Evolutionary conservation across 495 filamentous ascomycete genomes (phyloP), one percentile per base, ranked within the genome.

Genomic region (Talaromyces liani): DNA sequence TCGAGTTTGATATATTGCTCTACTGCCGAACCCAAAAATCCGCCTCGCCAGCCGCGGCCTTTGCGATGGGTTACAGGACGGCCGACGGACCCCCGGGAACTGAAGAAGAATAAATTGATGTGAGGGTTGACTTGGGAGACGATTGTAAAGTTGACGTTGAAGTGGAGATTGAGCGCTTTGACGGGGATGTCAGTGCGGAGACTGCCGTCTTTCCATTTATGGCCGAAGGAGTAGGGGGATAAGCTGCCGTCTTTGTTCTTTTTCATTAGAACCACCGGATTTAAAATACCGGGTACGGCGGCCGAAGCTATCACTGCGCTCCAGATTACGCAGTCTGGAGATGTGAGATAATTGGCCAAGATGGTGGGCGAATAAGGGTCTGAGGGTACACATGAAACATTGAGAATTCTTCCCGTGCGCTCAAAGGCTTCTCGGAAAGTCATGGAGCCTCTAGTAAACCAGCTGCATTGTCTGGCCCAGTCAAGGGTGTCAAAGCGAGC

Each of bases 31-130:
- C 93, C 93, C 1, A 98, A 80, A 76, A 93, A 98, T 3, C 94
- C 94, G 41, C 94, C 94, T 34, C 94, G 87, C 94, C 94, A 98
- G 60, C 94, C 94, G 39, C 93, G 89, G 6, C 94, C 94, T 64
- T 85, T 87, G 53, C 94, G 89, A 73, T 98, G 94, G 0, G 94
- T 97, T 36, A 98, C 94, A 27, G 94, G 94, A 25, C 90, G 86
- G 34, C 94, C 94, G 49, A 98, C 92, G 1, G 88, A 86, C 14
- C 94, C 94, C 39, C 95, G 85, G 3, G 92, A 93, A 33, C 89
- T 93, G 80, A 98, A 98, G 80, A 98, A 97, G 82, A 98, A 98
- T 18, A 97, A 84, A 68, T 96, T 97, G 74, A 98, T 90, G 71
- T 98, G 94, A 1, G 95, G 94, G 71, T 98, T 98, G 33, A 97